Conservation (phyloP, 768 basidiomycete species). For the Agrocybe pediades region DNA sequence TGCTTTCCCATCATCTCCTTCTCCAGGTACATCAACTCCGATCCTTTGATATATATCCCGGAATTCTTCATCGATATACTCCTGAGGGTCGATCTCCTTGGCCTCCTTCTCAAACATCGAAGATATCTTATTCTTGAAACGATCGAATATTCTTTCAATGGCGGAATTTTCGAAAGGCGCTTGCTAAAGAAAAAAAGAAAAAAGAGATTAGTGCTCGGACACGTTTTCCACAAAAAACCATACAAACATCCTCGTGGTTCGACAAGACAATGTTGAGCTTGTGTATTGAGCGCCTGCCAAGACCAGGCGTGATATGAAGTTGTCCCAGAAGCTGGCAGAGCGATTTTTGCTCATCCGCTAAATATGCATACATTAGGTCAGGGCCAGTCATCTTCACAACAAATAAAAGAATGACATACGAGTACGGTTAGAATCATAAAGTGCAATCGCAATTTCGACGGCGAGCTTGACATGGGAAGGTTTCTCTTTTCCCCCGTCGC, state of each 20-base stretch:
- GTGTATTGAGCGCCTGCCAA: constrained; percentile 40
- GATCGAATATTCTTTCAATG: constrained; percentile 53
- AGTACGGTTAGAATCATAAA: constrained; percentile 49
- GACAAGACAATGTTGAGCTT: constrained; percentile 49
- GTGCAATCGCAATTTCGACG: constrained; percentile 50
- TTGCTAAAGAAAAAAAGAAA: constrained; percentile 38
- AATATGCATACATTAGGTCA: neutral
- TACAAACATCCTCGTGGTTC: constrained; percentile 50
- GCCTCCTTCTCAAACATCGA: constrained; percentile 46
- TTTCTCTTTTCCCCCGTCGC: constrained; percentile 17
- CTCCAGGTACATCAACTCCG: constrained; percentile 37
- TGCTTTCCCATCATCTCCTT: constrained; percentile 15
- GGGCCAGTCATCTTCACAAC: neutral
- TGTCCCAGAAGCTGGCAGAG: constrained; percentile 66
- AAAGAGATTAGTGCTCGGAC: neutral
- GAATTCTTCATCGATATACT: constrained; percentile 43
- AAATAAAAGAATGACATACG: constrained; percentile 28
- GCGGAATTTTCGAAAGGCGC: constrained; percentile 57
- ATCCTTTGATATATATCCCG: constrained; percentile 42
- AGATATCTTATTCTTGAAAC: constrained; percentile 50
- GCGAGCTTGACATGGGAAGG: constrained; percentile 60
- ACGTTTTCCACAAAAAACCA: neutral
- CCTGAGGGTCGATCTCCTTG: constrained; percentile 33
- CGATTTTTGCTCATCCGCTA: constrained; percentile 64
- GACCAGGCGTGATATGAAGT: constrained; percentile 47